Evolutionary conservation across 352 stramenopile species (phyloP).

Genomic region (Phytophthora meadii): DNA sequence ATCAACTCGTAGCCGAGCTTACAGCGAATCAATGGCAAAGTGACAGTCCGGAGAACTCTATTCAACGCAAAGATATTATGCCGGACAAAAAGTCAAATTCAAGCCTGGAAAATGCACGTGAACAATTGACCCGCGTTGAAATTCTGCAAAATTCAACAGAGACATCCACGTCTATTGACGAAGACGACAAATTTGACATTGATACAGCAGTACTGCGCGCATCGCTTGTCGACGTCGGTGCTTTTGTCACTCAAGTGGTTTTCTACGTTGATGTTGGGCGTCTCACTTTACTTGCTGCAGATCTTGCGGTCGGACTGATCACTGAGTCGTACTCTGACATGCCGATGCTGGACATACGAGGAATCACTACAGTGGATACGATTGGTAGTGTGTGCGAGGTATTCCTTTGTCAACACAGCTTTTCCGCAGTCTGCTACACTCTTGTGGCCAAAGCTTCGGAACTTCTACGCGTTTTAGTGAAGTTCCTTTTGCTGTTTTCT

Average conservation of each 20-base stretch:
- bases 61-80: conserved; percentile 37
- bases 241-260: conserved; percentile 34
- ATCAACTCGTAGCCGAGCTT: conserved; percentile 39
- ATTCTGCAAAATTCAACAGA: conserved; percentile 7
- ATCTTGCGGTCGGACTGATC: conserved; percentile 52
- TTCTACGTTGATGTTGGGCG: conserved; percentile 46
- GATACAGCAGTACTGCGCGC: conserved; percentile 42
- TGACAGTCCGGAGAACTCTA: conserved; percentile 21
- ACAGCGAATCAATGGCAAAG: conserved; percentile 41
- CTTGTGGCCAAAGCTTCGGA: conserved; percentile 44
- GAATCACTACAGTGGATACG: conserved; percentile 48
- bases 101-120: conserved; percentile 26
- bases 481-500: conserved; percentile 49
- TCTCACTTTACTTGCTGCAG: conserved; percentile 33
- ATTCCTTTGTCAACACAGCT: conserved; percentile 52
- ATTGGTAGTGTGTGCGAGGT: conserved; percentile 57
- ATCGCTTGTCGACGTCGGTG: conserved; percentile 35
- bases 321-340: conserved; percentile 72
- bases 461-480: conserved; percentile 40
- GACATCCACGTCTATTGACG: conserved; percentile 2
- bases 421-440: conserved; percentile 48
- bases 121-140: conserved; percentile 13
- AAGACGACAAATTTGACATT: conserved; percentile 34
- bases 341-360: conserved; percentile 62
- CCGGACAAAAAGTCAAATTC: conserved; percentile 38